phyloP scores from a whole-genome alignment of 768 basidiomycete species.

The Dioszegia crocea region DNA sequence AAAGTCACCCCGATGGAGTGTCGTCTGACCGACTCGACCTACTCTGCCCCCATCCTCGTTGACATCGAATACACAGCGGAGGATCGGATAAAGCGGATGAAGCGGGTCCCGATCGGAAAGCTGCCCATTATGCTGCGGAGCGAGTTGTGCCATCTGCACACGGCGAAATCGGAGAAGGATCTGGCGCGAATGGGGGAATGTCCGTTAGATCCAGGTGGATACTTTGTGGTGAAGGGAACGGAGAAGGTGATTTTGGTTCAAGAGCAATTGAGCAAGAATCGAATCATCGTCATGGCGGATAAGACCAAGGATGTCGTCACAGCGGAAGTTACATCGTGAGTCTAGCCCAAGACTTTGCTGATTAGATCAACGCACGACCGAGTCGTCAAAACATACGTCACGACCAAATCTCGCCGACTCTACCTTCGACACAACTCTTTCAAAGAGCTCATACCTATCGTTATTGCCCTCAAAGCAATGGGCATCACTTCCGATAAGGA shows the following conservation, averaged over 20 bases:
- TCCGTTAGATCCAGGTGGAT: slow-evolving; percentile 97
- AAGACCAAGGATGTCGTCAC: slow-evolving; percentile 81
- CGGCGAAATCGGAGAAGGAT: slow-evolving; percentile 65
- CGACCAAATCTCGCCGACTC: slow-evolving; percentile 88
- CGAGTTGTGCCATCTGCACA: slow-evolving; percentile 77
- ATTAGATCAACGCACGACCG: slow-evolving; percentile 54
- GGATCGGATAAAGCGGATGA: slow-evolving; percentile 74
- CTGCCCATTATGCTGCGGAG: slow-evolving; percentile 95
- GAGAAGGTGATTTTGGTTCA: slow-evolving; percentile 99
- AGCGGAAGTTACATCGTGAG: slow-evolving; percentile 93
- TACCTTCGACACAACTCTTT: slow-evolving; percentile 97
- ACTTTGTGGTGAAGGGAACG: slow-evolving; percentile 97
- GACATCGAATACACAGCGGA: slow-evolving; percentile 93
- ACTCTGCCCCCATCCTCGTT: slow-evolving; percentile 86
- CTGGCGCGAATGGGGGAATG: slow-evolving; percentile 95
- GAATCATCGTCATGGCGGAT: slow-evolving; percentile 97
- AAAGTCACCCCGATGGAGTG: slow-evolving; percentile 96
- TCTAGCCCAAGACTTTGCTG: slow-evolving; percentile 56
- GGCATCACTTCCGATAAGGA: slow-evolving; percentile 97
- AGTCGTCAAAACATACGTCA: slow-evolving; percentile 97
- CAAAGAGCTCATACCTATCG: slow-evolving; percentile 94
- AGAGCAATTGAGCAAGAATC: slow-evolving; percentile 97
- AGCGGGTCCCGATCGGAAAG: slow-evolving; percentile 80
- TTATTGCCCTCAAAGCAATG: slow-evolving; percentile 90
- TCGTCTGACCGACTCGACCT: slow-evolving; percentile 89